Evolutionary conservation across 2,329 filamentous ascomycete genomes (phyloP).

Genomic region (Colletotrichum tamarilloi): DNA sequence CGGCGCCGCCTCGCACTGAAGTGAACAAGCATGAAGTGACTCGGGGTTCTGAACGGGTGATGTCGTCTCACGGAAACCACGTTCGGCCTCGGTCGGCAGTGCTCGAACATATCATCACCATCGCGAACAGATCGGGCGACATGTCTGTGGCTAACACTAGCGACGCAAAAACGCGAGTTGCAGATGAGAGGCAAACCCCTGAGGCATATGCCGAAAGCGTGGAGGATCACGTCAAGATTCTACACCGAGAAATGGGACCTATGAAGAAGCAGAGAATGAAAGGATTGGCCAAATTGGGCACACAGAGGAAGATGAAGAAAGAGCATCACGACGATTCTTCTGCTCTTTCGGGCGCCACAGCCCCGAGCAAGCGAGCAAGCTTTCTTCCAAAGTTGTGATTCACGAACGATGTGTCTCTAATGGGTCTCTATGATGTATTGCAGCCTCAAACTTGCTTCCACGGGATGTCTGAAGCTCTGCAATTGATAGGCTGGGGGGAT

Average conservation of each 20-base stretch:
- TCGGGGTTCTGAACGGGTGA: too few species aligned
- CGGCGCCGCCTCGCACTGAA: not conserved
- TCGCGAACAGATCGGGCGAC: not conserved
- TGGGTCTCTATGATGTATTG: not conserved
- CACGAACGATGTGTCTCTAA: not conserved
- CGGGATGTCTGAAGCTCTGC: not conserved
- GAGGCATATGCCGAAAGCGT: not conserved
- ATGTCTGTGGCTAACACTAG: not conserved
- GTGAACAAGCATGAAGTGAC: not conserved
- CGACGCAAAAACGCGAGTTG: not conserved
- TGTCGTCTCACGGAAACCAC: not conserved
- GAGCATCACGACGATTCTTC: not conserved
- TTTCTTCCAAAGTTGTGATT: not conserved
- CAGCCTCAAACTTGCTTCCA: not conserved
- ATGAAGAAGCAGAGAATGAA: not conserved
- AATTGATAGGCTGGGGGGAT: not conserved
- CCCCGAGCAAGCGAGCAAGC: not conserved
- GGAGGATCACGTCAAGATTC: slow-evolving; percentile 1
- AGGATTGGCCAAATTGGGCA: not conserved
- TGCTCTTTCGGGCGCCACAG: not conserved
- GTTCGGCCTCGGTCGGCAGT: not conserved
- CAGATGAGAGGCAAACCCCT: not conserved
- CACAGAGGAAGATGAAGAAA: not conserved
- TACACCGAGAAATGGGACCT: not conserved
- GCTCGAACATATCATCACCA: not conserved